Evolutionary conservation across 2,329 filamentous ascomycete genomes (phyloP).

Genomic region (Cyclaneusma minus): DNA sequence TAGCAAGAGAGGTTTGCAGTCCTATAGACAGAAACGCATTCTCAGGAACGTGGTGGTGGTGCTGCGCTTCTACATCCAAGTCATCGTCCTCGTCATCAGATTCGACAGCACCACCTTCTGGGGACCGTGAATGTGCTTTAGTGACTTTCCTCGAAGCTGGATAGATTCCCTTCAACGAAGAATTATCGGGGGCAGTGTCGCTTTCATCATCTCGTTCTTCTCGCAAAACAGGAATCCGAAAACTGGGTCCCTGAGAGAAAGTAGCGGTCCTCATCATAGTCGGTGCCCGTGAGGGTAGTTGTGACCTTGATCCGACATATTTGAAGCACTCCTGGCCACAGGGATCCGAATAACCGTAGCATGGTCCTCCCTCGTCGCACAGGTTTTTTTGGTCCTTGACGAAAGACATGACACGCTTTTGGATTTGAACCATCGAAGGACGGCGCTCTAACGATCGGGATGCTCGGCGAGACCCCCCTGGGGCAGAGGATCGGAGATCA

Average conservation of each 20-base stretch:
- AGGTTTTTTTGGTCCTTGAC: constrained; percentile 48
- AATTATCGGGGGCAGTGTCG: neutral
- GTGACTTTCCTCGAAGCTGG: neutral
- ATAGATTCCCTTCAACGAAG: too few species aligned
- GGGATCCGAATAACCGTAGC: constrained; percentile 48
- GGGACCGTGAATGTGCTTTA: neutral
- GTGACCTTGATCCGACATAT: constrained; percentile 20
- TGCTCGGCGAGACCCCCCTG: neutral
- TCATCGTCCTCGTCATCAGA: constrained; percentile 7
- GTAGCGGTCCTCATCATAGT: constrained; percentile 7
- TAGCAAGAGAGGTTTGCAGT: constrained; percentile 89
- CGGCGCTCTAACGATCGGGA: constrained; percentile 21
- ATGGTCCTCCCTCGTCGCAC: constrained; percentile 44
- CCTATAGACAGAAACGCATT: constrained; percentile 91
- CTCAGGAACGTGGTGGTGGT: constrained; percentile 89
- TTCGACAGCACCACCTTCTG: too few species aligned
- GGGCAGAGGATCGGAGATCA: constrained; percentile 2
- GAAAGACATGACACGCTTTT: constrained; percentile 44
- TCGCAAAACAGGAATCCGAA: neutral
- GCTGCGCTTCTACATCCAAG: constrained; percentile 21
- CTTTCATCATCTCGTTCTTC: neutral
- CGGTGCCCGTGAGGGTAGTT: constrained; percentile 19
- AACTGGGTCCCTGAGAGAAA: neutral
- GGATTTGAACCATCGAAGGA: constrained; percentile 38
- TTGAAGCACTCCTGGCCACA: constrained; percentile 53